These are phyloP conservation scores for Trichoderma breve DNA, from an alignment of 2,329 filamentous ascomycete genomes.

Conservation along the genomic window DNA sequence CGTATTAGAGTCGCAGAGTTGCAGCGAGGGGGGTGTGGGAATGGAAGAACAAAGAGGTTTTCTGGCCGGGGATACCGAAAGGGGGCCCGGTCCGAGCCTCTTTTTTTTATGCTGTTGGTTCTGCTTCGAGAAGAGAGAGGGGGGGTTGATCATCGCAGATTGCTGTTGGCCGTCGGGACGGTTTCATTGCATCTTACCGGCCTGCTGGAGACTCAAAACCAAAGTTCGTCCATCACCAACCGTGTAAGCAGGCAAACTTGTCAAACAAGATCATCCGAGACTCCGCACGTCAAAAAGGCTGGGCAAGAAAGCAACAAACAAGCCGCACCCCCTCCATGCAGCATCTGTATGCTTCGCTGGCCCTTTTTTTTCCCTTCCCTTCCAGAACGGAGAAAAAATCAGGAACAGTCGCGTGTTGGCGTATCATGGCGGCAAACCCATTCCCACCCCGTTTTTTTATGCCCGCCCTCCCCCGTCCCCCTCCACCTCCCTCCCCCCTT, in stretches of 20 bases:
- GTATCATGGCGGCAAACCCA: not conserved
- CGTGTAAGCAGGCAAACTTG: not conserved
- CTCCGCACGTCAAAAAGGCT: not conserved
- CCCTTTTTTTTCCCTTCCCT: not conserved
- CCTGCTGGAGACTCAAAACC: not conserved
- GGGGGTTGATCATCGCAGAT: not conserved
- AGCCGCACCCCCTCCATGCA: not conserved
- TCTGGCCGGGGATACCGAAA: not conserved
- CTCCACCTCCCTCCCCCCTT: not conserved
- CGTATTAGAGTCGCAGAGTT: not conserved
- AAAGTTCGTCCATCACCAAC: not conserved
- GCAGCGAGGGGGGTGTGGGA: not conserved
- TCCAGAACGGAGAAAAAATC: not conserved
- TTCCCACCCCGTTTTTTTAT: not conserved
- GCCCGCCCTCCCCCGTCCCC: no score
- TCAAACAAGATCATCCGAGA: not conserved
- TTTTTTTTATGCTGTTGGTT: not conserved
- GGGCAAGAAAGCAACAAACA: not conserved
- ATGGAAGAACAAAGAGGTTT: not conserved
- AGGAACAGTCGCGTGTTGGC: conserved; percentile 5
- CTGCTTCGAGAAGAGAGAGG: not conserved
- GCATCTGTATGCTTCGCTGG: not conserved
- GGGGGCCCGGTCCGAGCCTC: not conserved
- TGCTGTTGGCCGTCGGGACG: not conserved
- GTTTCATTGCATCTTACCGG: not conserved